Evolutionary conservation across 495 filamentous ascomycete genomes (phyloP).

Genomic region (Penicillium angulare): DNA sequence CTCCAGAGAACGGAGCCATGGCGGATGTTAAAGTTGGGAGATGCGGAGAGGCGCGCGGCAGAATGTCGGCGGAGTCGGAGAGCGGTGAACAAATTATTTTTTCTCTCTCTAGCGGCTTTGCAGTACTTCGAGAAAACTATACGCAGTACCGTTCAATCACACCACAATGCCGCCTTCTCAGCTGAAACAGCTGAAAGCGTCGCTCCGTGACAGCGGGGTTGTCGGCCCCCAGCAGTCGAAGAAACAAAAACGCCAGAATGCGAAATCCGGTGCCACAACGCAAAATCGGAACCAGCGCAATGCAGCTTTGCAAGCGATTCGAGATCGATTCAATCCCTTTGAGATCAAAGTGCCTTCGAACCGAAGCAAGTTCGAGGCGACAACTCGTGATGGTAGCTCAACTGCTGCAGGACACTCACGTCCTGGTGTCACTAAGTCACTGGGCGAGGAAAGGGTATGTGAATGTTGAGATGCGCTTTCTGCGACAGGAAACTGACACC

Average conservation of each 20-base stretch:
- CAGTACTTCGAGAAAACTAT: constrained; percentile 18
- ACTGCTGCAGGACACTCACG: constrained; percentile 54
- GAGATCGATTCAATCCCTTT: constrained; percentile 96
- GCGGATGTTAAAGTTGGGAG: constrained; percentile 26
- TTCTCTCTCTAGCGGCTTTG: constrained; percentile 2
- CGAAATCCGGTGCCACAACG: constrained; percentile 56
- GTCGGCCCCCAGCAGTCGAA: constrained; percentile 87
- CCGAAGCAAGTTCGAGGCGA: constrained; percentile 74
- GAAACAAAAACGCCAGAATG: constrained; percentile 77
- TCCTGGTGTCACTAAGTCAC: constrained; percentile 78
- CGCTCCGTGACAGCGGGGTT: constrained; percentile 81
- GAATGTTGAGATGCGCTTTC: background rate
- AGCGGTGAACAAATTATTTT: constrained; percentile 40
- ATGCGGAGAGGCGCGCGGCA: constrained; percentile 38
- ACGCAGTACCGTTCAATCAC: constrained; percentile 6
- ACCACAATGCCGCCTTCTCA: constrained; percentile 86
- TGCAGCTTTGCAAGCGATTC: constrained; percentile 74
- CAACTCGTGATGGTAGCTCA: constrained; percentile 52
- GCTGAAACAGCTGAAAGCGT: constrained; percentile 90
- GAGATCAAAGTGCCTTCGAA: constrained; percentile 73
- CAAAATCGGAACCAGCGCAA: constrained; percentile 71
- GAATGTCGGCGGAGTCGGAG: constrained; percentile 23
- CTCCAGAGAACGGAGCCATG: constrained; percentile 43
- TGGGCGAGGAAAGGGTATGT: constrained; percentile 81
- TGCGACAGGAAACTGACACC: background rate